Base-by-base conservation (phyloP, 768 basidiomycete species). In the Boletus reticuloceps region DNA sequence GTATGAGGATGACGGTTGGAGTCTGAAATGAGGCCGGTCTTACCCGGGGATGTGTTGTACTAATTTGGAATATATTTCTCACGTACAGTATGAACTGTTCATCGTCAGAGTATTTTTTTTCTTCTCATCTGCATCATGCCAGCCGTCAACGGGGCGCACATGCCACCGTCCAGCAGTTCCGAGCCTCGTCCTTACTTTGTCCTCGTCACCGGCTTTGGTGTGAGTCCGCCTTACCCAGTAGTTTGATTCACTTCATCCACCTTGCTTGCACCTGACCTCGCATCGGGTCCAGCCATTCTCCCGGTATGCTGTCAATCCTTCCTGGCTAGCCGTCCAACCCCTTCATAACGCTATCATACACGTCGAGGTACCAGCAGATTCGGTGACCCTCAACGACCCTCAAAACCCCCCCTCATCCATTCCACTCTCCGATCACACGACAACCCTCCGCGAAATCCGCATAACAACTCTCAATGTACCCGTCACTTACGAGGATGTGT, bases 311-410 rank as follows among this genome's bases (percentile, higher is more conserved):
- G 76, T 77, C 52, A 89, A 89, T 62, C 87, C 88, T 3, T 88
- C 87, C 20, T 89, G 88, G 87, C 75, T 85, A 8, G 86, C 86
- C 34, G 85, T 84, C 12, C 73, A 79, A 56, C 76, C 82, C 11
- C 74, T 89, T 20, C 83, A 87, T 62, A 81, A 88, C 65, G 71
- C 74, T 40, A 61, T 81, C 54, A 69, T 87, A 10, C 70, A 66
- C 25, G 70, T 76, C 27, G 76, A 81, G 58, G 62, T 71, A 10
- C 61, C 71, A 25, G 55, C 63, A 31, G 67, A 64, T 29, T 59
- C 69, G 34, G 56, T 53, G 13, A 27, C 34, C 10, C 25, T 46
- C 41, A 44, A 67, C 27, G 69, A 67, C 19, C 63, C 63, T 36
- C 50, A 29, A 27, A 36, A 38, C 32, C 29, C 51, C 11, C 32